Conservation (phyloP, 257 asterid genomes). For the Parsonsia alboflavescens region DNA sequence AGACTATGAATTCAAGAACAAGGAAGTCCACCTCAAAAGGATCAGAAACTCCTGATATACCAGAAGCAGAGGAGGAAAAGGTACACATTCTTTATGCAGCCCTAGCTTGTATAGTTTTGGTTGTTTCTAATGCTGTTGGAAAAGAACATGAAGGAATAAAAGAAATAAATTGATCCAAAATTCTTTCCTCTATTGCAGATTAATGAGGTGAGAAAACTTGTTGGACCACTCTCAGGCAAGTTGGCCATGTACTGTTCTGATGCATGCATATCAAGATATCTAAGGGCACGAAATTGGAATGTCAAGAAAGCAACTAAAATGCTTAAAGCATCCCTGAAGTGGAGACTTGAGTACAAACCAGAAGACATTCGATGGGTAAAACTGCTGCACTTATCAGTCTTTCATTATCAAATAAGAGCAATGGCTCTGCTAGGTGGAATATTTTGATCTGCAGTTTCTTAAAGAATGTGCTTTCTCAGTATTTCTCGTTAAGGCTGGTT, state of each 20-base stretch:
- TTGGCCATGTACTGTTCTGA: constrained; percentile 60
- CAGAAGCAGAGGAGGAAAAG: constrained; percentile 52
- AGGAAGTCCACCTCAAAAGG: constrained; percentile 32
- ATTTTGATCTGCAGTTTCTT: not conserved
- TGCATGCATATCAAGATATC: constrained; percentile 60
- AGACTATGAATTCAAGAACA: constrained; percentile 40
- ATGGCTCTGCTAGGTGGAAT: not conserved
- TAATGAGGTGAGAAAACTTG: constrained; percentile 57
- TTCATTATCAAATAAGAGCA: not conserved
- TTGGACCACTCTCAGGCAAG: constrained; percentile 69
- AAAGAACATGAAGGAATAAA: not conserved
- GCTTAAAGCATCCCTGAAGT: constrained; percentile 74
- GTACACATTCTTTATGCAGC: constrained; percentile 25
- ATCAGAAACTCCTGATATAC: constrained; percentile 35
- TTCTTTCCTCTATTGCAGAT: constrained; percentile 44
- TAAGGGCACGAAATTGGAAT: constrained; percentile 82
- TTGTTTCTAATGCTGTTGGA: not conserved
- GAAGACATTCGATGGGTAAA: constrained; percentile 83
- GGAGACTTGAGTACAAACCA: constrained; percentile 78
- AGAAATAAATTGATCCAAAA: not conserved
- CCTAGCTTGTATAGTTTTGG: not conserved
- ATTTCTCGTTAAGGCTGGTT: not conserved
- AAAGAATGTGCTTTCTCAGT: not conserved
- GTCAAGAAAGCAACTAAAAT: constrained; percentile 86
- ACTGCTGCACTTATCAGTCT: not conserved